Base-by-base conservation (phyloP, 371 early-diverging fungal species). In the Paraphysoderma sedebokerense region DNA sequence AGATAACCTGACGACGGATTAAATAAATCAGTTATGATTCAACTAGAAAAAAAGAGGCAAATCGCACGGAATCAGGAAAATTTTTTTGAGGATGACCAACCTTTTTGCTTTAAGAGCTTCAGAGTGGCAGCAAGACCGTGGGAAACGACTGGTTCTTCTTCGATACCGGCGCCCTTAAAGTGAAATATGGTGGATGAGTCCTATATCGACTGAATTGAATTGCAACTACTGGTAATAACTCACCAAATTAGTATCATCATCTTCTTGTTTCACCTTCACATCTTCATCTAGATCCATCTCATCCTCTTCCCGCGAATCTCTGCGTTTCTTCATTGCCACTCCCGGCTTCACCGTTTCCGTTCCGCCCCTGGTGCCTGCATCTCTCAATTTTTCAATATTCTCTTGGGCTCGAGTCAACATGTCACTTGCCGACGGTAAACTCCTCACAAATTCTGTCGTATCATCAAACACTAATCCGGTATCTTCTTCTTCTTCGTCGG, bases 81-180 rank as follows among this genome's bases (percentile, higher is more conserved):
- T 22, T n/a, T n/a, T n/a, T n/a, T n/a, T n/a, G n/a, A n/a, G 5
- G 22, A 15, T 19, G 46, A 17, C 15, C 27, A 70, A 52, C 77
- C 89, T 54, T 82, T 82, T 50, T 87, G 81, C 28, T 58, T 70
- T 17, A 92, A 60, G 20, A 90, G 62, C 0, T 72, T 73, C 4
- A 93, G 54, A 0, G 92, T 87, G 0, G 88, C 84, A 12, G 78
- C 87, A 32, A 93, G 58, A n/a, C 92, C 91, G 13, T 62, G 50
- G 38, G 81, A 74, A 8, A 91, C 77, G 0, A 82, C 55, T 5
- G 87, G 87, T 52, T 92, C 91, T 46, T 87, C 85, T 36, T 71
- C 77, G 17, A 76, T 52, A 55, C 59, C 37, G 51, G 39, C 22
- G 52, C 28, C 0, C 54, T 59, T 59, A 19, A 33, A 13, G 23